These are phyloP conservation scores for Cryptococcus jaspeensis DNA, from an alignment of 1,284 basidiomycete species.

Conservation along the genomic window DNA sequence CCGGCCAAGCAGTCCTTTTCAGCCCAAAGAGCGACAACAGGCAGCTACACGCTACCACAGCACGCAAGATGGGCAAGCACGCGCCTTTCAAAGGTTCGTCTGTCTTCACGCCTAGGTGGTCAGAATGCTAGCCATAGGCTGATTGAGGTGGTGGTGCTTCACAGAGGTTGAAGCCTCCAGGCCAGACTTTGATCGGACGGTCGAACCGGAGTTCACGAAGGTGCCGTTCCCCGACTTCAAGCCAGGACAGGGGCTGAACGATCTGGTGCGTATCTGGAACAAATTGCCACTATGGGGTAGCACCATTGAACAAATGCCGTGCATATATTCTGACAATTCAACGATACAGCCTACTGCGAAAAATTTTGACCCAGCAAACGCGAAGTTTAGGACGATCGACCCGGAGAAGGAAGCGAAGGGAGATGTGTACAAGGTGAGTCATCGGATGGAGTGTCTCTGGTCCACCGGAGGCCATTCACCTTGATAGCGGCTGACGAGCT, in stretches of 20 bases:
- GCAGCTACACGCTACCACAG: too few relatives aligned
- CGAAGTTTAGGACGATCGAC: conserved; percentile 62
- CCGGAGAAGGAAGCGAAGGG: conserved; percentile 53
- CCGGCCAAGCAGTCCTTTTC: too few relatives aligned
- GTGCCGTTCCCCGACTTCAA: conserved; percentile 59
- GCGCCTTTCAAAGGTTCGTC: too few relatives aligned
- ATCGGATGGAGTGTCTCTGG: not conserved
- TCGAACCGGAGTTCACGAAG: conserved; percentile 41
- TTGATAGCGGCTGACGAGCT: not conserved
- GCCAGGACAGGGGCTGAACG: conserved; percentile 57
- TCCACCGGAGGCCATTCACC: conserved; percentile 43
- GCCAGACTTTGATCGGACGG: conserved; percentile 28
- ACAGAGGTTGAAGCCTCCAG: conserved; percentile 41
- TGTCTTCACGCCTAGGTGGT: too few relatives aligned
- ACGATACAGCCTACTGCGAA: conserved; percentile 38
- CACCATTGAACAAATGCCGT: not conserved
- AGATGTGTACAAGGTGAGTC: conserved; percentile 53
- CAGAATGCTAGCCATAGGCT: too few relatives aligned
- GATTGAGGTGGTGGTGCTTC: too few relatives aligned
- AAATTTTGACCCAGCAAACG: conserved; percentile 53
- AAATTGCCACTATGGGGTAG: not conserved
- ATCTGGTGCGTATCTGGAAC: conserved; percentile 21
- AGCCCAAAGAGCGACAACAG: too few relatives aligned
- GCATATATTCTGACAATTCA: not conserved
- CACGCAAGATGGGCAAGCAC: too few relatives aligned